Evolutionary conservation across 2,329 filamentous ascomycete species (phyloP).

Genomic region (Diplodia seriata): DNA sequence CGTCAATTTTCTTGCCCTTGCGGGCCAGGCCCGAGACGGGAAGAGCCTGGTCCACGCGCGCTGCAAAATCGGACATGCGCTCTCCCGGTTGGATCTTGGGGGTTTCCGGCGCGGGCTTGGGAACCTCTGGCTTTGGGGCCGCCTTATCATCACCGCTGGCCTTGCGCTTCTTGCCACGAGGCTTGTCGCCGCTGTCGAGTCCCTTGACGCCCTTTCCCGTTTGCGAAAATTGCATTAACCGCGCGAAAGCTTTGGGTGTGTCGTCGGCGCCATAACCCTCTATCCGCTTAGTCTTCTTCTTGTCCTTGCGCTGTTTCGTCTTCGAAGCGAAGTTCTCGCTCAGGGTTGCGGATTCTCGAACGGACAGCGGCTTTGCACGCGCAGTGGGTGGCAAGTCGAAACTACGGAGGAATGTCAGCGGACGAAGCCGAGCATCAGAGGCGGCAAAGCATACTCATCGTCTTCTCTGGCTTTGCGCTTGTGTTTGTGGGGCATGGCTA

Average conservation of each 20-base stretch:
- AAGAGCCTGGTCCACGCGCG: conserved; percentile 82
- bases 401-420: conserved; percentile 51
- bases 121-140: conserved; percentile 38
- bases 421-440: neutral
- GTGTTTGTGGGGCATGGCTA: conserved; percentile 84
- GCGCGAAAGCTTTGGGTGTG: conserved; percentile 84
- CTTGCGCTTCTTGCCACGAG: conserved; percentile 59
- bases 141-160: conserved; percentile 35
- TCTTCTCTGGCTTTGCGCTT: conserved; percentile 67
- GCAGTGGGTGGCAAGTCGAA: conserved; percentile 67
- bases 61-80: conserved; percentile 78
- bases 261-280: conserved; percentile 71
- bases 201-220: conserved; percentile 66
- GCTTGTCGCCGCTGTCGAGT: conserved; percentile 71
- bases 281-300: conserved; percentile 48
- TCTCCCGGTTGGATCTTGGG: conserved; percentile 85
- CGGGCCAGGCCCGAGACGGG: conserved; percentile 72
- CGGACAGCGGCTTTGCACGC: conserved; percentile 65
- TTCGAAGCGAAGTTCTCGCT: conserved; percentile 44
- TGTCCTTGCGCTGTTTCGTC: conserved; percentile 47
- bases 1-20: conserved; percentile 68
- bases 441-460: conserved; percentile 61
- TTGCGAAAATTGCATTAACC: conserved; percentile 77
- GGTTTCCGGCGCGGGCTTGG: conserved; percentile 40
- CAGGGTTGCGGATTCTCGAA: conserved; percentile 52